These are phyloP conservation scores for Bassia scoparia DNA, from an alignment of 148 eudicot genomes.

Conservation along the genomic window DNA sequence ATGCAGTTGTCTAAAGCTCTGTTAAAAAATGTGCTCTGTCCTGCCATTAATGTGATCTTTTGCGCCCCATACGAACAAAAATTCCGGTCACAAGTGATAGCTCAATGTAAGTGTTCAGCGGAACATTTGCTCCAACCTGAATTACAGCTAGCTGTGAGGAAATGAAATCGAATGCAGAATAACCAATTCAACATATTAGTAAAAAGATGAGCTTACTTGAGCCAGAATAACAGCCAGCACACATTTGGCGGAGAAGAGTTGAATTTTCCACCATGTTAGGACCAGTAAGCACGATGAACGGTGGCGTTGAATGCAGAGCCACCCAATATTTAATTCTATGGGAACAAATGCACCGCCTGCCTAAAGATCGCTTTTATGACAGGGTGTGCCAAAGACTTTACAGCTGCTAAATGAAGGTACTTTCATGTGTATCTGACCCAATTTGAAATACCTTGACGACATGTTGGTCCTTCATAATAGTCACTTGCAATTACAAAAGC, in stretches of 20 bases:
- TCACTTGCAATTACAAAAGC: constrained; percentile 87
- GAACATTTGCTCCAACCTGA: constrained; percentile 93
- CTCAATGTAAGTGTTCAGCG: constrained; percentile 78
- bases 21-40: constrained; percentile 96
- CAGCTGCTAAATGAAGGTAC: constrained; percentile 59
- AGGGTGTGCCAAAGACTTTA: constrained; percentile 89
- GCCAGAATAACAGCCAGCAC: constrained; percentile 94
- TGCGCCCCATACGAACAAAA: constrained; percentile 98
- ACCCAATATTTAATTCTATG: constrained; percentile 74
- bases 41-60: constrained; percentile 98
- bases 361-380: constrained; percentile 74
- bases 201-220: constrained; percentile 52
- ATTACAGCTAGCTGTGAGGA: constrained; percentile 24
- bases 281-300: constrained; percentile 92
- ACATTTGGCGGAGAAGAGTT: constrained; percentile 96
- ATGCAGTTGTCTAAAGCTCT: constrained; percentile 91
- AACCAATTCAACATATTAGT: constrained; percentile 6
- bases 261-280: constrained; percentile 99
- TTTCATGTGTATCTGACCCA: constrained; percentile 34
- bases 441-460: constrained; percentile 63
- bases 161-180: background rate
- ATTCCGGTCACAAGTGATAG: constrained; percentile 86
- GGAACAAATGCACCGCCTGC: constrained; percentile 84
- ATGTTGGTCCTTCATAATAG: constrained; percentile 80
- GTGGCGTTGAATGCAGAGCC: constrained; percentile 60